These are phyloP conservation scores for Cinnamomum micranthum DNA, from an alignment of 164 flowering plant genomes.

Conservation along the genomic window DNA sequence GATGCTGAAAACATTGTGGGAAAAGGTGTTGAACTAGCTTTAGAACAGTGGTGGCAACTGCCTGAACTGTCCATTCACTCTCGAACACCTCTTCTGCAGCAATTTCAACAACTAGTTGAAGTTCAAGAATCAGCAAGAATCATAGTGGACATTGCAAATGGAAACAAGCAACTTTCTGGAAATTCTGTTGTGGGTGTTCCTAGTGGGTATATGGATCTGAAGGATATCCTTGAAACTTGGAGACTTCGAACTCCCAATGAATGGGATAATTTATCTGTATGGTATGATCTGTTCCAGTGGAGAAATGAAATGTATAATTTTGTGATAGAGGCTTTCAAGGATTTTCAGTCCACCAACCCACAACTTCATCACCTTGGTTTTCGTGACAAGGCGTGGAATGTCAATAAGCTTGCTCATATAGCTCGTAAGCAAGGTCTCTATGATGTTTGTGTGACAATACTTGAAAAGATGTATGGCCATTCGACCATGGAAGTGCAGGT, in stretches of 20 bases:
- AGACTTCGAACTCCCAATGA: conserved; percentile 96
- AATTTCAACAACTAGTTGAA: conserved; percentile 88
- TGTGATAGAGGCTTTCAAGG: conserved; percentile 96
- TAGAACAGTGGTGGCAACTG: conserved; percentile 95
- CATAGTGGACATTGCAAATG: conserved; percentile 81
- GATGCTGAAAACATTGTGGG: conserved; percentile 88
- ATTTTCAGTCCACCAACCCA: conserved; percentile 61
- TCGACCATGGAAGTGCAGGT: conserved; percentile 99
- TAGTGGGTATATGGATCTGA: conserved; percentile 87
- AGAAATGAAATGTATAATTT: conserved; percentile 96
- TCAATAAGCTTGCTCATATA: conserved; percentile 93
- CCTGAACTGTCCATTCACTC: conserved; percentile 91
- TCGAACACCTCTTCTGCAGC: conserved; percentile 79
- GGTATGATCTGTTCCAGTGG: conserved; percentile 99
- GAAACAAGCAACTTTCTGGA: conserved; percentile 69
- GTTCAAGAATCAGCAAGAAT: conserved; percentile 89
- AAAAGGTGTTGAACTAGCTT: conserved; percentile 85
- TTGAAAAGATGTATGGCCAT: conserved; percentile 98
- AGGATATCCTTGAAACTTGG: conserved; percentile 99
- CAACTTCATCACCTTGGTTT: conserved; percentile 95
- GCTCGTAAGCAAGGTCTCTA: conserved; percentile 90
- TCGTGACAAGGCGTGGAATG: conserved; percentile 99
- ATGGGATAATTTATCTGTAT: conserved; percentile 95
- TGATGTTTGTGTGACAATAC: conserved; percentile 94
- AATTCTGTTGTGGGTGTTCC: conserved; percentile 58